A percentile compares a stretch with the other conserved stretches of the same genome.
phyloP scores from a whole-genome alignment of 768 basidiomycete species.

The Dioszegia hungarica region DNA sequence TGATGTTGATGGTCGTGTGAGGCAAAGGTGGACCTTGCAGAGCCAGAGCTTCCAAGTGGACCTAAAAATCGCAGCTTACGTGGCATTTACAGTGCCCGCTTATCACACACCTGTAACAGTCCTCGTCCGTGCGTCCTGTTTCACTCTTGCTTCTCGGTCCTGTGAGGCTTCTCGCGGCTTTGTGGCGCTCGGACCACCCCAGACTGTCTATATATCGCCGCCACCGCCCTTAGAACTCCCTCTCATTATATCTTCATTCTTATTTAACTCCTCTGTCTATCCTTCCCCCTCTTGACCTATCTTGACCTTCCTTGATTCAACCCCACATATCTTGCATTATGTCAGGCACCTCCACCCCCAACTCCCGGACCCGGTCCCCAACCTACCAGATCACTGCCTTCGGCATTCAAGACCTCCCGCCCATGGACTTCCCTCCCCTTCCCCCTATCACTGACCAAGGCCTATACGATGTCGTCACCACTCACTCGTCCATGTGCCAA shows the following conservation, averaged over 20 bases:
- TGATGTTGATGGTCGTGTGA: slow-evolving; percentile 4
- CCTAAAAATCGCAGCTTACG: neutral
- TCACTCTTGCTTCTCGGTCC: no score
- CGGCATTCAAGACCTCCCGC: neutral
- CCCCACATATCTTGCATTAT: no score
- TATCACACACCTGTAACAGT: neutral
- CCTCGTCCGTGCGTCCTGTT: slow-evolving; percentile 2
- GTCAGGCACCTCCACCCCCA: neutral
- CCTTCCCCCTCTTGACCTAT: neutral
- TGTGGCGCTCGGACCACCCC: neutral
- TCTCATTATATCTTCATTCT: no score
- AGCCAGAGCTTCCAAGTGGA: no score
- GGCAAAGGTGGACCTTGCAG: neutral
- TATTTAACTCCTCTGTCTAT: no score
- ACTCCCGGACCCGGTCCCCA: neutral
- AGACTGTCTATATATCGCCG: neutral
- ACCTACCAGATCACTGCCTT: neutral
- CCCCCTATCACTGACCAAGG: slow-evolving; percentile 18
- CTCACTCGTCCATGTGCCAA: slow-evolving; percentile 12
- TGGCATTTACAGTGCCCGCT: neutral
- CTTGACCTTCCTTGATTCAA: no score
- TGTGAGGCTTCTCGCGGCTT: no score
- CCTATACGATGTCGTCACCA: slow-evolving; percentile 12
- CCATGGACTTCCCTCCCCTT: slow-evolving; percentile 21
- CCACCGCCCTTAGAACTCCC: no score